These are phyloP conservation scores for Escovopsis weberi DNA, from an alignment of 2,329 filamentous ascomycete genomes.

Conservation along the genomic window DNA sequence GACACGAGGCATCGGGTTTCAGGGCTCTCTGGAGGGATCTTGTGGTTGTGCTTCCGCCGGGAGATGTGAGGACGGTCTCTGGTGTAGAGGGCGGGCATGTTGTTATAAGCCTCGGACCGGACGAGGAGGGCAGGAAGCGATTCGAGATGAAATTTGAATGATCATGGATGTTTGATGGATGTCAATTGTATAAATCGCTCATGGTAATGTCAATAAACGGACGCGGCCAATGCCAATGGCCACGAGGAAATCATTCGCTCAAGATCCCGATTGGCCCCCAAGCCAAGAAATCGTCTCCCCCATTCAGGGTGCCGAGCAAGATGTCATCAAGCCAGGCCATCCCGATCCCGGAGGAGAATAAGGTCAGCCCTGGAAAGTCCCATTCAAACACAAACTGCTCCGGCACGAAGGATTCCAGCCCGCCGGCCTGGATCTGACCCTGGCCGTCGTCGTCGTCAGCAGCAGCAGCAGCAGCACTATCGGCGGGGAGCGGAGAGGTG, in stretches of 20 bases:
- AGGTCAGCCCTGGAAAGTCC: conserved; percentile 39
- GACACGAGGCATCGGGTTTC: conserved; percentile 19
- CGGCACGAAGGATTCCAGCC: conserved; percentile 38
- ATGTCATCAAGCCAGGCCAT: conserved; percentile 15
- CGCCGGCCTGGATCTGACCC: conserved; percentile 17
- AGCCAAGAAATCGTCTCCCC: conserved; percentile 8
- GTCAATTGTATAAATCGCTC: not conserved
- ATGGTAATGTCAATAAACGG: not conserved
- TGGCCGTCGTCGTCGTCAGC: not conserved
- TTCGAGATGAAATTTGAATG: conserved; percentile 6
- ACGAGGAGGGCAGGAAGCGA: conserved; percentile 9
- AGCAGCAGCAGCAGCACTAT: not conserved
- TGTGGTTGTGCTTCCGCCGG: conserved; percentile 17
- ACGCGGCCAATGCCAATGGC: no score
- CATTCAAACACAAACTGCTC: conserved; percentile 43
- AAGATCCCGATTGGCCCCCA: conserved; percentile 3
- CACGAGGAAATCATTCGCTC: not conserved
- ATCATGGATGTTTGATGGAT: not conserved
- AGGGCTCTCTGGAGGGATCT: conserved; percentile 20
- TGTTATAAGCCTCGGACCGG: conserved; percentile 7
- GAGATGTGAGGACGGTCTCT: conserved; percentile 13
- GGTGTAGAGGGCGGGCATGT: conserved; percentile 1
- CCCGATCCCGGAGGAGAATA: conserved; percentile 18
- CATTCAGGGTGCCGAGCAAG: conserved; percentile 10
- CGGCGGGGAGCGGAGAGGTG: not conserved